These are phyloP conservation scores for Paulownia fortunei DNA, from an alignment of 257 asterid genomes.

Conservation along the genomic window DNA sequence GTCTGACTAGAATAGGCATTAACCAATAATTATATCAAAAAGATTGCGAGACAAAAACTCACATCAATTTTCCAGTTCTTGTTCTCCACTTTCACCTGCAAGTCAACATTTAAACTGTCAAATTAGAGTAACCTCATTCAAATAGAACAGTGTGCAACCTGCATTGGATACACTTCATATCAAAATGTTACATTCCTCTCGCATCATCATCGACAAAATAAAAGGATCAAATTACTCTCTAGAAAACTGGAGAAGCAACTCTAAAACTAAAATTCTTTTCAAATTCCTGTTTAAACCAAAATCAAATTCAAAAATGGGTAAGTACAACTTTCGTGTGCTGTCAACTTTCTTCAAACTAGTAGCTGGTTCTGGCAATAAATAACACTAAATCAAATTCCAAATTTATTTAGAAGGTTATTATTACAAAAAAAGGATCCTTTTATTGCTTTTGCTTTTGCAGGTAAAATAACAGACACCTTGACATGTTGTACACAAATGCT, in stretches of 20 bases:
- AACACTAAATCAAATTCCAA: slow-evolving; percentile 12
- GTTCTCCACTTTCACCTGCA: slow-evolving; percentile 96
- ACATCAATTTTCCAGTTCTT: slow-evolving; percentile 95
- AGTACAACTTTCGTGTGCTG: neutral
- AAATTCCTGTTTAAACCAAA: neutral
- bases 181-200: neutral
- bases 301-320: neutral
- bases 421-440: neutral
- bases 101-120: slow-evolving; percentile 29
- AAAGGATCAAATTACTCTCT: slow-evolving; percentile 9
- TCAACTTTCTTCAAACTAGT: neutral
- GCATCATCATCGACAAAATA: neutral
- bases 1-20: neutral
- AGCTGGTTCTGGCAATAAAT: neutral
- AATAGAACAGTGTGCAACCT: slow-evolving; percentile 2
- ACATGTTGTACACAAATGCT: neutral
- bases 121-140: slow-evolving; percentile 10
- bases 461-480: neutral
- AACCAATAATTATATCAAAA: neutral
- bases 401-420: neutral
- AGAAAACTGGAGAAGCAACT: slow-evolving; percentile 17
- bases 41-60: slow-evolving; percentile 42
- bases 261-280: neutral
- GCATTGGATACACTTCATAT: neutral
- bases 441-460: neutral